Evolutionary conservation across 2,329 filamentous ascomycete genomes (phyloP).

Genomic region (Trichoderma cornu-damae): DNA sequence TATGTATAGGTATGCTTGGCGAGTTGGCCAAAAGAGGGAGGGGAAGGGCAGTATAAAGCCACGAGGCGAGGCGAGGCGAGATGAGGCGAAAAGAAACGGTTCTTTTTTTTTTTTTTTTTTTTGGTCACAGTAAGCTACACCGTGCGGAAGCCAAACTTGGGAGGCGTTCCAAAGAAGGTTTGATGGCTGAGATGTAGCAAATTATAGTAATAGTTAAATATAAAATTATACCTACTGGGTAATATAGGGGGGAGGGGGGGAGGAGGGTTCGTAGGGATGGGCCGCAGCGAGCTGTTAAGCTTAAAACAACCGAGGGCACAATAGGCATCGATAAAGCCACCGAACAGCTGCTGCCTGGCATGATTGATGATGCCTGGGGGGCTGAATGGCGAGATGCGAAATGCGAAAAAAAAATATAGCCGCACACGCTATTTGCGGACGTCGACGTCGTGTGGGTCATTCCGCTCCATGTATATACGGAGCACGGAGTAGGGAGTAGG

Average conservation of each 20-base stretch:
- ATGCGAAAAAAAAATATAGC: no score
- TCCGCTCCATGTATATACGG: not conserved
- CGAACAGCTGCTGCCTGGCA: not conserved
- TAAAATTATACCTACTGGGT: no score
- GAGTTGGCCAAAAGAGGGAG: not conserved
- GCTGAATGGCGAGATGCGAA: no score
- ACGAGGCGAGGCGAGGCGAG: not conserved
- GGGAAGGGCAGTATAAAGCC: constrained; percentile 7
- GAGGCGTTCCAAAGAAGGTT: not conserved
- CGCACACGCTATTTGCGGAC: not conserved
- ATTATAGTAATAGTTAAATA: not conserved
- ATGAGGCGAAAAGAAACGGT: not conserved
- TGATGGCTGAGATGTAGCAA: no score
- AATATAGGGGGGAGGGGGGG: no score
- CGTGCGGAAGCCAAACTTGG: not conserved
- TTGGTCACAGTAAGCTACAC: no score
- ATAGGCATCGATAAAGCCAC: not conserved
- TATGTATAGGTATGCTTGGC: not conserved
- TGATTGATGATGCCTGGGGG: not conserved
- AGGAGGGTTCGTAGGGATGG: not conserved
- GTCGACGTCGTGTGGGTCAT: not conserved
- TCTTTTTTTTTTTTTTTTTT: no score
- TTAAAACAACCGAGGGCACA: not conserved
- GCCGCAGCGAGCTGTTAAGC: not conserved
- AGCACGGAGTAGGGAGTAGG: no score